These are phyloP conservation scores for Daldinia grandis DNA, from an alignment of 495 filamentous ascomycete genomes.

Conservation along the genomic window DNA sequence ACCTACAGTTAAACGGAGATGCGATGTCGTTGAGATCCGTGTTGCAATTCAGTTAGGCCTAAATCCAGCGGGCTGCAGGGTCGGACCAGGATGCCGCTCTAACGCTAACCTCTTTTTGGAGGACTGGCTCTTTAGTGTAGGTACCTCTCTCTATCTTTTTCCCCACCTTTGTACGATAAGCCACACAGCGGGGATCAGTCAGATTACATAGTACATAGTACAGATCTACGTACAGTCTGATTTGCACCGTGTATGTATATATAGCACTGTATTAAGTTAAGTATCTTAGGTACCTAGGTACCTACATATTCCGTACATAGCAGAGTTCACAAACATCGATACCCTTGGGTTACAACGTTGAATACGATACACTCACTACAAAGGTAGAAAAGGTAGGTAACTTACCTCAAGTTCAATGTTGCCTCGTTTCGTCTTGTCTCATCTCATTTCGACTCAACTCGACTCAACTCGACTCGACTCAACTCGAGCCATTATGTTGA, in stretches of 20 bases:
- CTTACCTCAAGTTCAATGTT: background rate
- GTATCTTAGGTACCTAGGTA: no score
- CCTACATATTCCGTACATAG: no score
- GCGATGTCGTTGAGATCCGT: constrained; percentile 38
- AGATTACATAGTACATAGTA: background rate
- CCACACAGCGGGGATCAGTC: constrained; percentile 20
- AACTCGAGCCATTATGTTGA: constrained; percentile 26
- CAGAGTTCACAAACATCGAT: no score
- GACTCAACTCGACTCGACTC: constrained; percentile 17
- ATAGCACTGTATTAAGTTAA: background rate
- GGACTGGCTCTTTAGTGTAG: background rate
- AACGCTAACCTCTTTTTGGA: constrained; percentile 16
- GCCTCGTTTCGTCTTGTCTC: constrained; percentile 24
- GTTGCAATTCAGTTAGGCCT: background rate
- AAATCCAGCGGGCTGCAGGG: constrained; percentile 23
- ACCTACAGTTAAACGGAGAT: constrained; percentile 17
- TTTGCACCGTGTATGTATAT: background rate
- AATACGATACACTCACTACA: constrained; percentile 4
- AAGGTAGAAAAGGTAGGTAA: constrained; percentile 10
- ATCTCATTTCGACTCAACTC: no score
- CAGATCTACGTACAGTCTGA: background rate
- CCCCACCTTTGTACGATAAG: constrained; percentile 28
- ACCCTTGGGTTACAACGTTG: background rate
- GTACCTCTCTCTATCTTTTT: no score
- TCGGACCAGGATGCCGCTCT: constrained; percentile 17